Conservation (phyloP, 164 flowering plant species). For the Pachysandra terminalis region DNA sequence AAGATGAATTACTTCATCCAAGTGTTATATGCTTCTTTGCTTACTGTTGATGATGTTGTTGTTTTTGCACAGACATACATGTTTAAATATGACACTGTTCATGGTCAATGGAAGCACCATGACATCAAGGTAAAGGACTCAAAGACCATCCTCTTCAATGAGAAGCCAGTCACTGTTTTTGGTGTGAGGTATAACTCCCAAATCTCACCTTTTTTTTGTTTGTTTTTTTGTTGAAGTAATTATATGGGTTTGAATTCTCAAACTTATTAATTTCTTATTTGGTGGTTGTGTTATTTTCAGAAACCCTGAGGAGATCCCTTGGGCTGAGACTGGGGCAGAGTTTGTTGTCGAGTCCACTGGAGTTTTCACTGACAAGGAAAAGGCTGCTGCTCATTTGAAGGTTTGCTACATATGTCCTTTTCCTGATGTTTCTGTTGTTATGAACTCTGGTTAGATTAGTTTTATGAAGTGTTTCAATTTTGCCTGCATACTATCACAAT, state of each 20-base stretch:
- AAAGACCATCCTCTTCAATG: slow-evolving; percentile 85
- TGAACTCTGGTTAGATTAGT: too few species aligned
- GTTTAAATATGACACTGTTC: slow-evolving; percentile 87
- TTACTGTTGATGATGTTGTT: too few species aligned
- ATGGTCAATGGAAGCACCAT: slow-evolving; percentile 81
- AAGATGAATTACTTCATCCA: too few species aligned
- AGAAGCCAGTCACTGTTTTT: slow-evolving; percentile 69
- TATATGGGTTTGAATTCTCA: not conserved
- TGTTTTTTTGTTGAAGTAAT: too few species aligned
- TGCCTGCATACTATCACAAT: too few species aligned
- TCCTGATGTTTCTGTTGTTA: too few species aligned
- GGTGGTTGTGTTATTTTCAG: slow-evolving; percentile 15
- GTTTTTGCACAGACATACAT: slow-evolving; percentile 58
- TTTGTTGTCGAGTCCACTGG: slow-evolving; percentile 32
- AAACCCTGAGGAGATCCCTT: slow-evolving; percentile 56
- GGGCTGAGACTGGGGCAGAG: slow-evolving; percentile 30
- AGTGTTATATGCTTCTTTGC: too few species aligned
- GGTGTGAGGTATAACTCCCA: slow-evolving; percentile 46
- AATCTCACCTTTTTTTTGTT: too few species aligned
- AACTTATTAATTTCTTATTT: too few species aligned
- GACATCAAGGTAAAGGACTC: slow-evolving; percentile 69
- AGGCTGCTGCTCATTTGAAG: slow-evolving; percentile 34
- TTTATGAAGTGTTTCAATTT: too few species aligned
- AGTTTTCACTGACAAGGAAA: slow-evolving; percentile 33
- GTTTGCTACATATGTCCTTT: slow-evolving; percentile 2